phyloP scores from a whole-genome alignment of 129 eudicot species.

The Artemisia tridentata region DNA sequence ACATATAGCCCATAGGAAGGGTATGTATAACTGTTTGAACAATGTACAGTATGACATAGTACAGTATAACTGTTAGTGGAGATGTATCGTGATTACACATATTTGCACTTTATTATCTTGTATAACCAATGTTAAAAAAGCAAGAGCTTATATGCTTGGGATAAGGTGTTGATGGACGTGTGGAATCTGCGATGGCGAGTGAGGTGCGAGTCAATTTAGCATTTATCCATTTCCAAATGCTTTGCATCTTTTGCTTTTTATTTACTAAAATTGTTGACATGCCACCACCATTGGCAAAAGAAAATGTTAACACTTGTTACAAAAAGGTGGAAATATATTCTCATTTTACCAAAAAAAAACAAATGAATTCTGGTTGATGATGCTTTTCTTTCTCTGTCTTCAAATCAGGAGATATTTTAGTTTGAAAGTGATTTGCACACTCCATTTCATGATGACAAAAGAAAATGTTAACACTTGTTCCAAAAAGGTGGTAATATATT shows the following conservation, averaged over 20 bases:
- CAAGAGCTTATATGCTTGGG: conserved; percentile 19
- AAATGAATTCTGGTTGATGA: conserved; percentile 22
- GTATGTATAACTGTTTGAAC: no score
- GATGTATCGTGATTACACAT: not conserved
- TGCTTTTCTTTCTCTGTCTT: conserved; percentile 4
- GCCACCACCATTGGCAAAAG: conserved; percentile 7
- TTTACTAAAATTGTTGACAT: conserved; percentile 8
- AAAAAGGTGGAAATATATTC: conserved; percentile 25
- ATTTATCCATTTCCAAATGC: conserved; percentile 14
- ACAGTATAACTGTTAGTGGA: no score
- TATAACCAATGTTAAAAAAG: conserved; percentile 1
- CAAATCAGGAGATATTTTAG: conserved; percentile 17
- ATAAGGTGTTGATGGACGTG: conserved; percentile 23
- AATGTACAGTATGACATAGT: no score
- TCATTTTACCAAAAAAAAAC: conserved; percentile 22
- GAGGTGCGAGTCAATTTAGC: conserved; percentile 28
- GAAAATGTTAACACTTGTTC: conserved; percentile 16
- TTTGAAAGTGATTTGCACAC: not conserved
- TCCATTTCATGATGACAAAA: not conserved
- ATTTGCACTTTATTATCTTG: conserved; percentile 11
- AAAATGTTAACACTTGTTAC: conserved; percentile 18
- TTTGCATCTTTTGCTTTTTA: conserved; percentile 26
- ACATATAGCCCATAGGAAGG: no score
- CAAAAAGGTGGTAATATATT: conserved; percentile 22
- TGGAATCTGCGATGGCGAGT: conserved; percentile 20